Percentiles rank a stretch among this genome's conserved stretches.
Conservation (phyloP, 208 protist species). For the Phytomonas sp. region DNA sequence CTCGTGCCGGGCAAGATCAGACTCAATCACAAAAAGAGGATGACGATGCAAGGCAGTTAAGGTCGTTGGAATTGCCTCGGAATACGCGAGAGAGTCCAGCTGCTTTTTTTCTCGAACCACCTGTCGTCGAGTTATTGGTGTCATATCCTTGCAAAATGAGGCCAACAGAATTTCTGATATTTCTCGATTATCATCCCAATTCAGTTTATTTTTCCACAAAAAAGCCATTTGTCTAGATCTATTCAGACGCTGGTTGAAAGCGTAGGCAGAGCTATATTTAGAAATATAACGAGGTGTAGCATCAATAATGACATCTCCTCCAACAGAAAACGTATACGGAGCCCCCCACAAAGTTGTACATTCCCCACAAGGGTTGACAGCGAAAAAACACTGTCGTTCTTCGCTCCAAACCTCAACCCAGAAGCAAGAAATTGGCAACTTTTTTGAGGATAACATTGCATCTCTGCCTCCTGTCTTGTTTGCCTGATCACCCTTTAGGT, state of each 20-base stretch:
- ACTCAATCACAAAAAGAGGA: slow-evolving; percentile 84
- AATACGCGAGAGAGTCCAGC: slow-evolving; percentile 69
- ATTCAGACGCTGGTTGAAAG: slow-evolving; percentile 46
- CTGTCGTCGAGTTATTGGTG: slow-evolving; percentile 14
- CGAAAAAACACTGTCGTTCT: slow-evolving; percentile 65
- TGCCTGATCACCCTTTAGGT: neutral
- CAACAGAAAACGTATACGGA: slow-evolving; percentile 75
- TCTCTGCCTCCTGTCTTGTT: slow-evolving; percentile 7
- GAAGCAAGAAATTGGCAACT: slow-evolving; percentile 65
- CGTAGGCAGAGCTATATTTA: slow-evolving; percentile 64
- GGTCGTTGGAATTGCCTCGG: slow-evolving; percentile 76
- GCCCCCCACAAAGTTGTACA: slow-evolving; percentile 76
- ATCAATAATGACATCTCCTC: slow-evolving; percentile 59
- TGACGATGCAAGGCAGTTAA: slow-evolving; percentile 60
- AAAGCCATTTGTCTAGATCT: slow-evolving; percentile 52
- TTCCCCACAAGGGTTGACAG: slow-evolving; percentile 71
- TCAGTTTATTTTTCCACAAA: slow-evolving; percentile 61
- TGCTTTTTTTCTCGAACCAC: slow-evolving; percentile 51
- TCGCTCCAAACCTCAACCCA: slow-evolving; percentile 87
- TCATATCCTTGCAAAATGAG: slow-evolving; percentile 28
- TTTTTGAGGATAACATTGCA: slow-evolving; percentile 30
- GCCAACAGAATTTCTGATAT: slow-evolving; percentile 60
- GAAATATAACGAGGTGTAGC: slow-evolving; percentile 77
- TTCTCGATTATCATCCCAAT: slow-evolving; percentile 78
- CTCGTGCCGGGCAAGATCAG: slow-evolving; percentile 62